Evolutionary conservation across 192 early-diverging fungal genomes (phyloP), one percentile per base, ranked within the genome.

Genomic region (Backusella psychrophila): DNA sequence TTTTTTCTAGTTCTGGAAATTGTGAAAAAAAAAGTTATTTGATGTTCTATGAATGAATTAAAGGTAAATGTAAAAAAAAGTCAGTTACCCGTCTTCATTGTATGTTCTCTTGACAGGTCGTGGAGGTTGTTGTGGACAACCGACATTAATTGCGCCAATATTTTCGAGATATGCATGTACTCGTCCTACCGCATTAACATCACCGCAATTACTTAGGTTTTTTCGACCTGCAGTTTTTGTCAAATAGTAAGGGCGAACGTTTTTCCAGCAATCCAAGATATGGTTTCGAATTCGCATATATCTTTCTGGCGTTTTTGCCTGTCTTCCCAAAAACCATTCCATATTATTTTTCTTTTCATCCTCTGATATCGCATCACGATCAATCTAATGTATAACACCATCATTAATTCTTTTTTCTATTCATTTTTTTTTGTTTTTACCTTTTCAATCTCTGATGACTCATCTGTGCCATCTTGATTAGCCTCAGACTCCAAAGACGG

Each of bases 131-230:
- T 78, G 80, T 73, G 66, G 76, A 7, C 89, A 89, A 39, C 88
- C 90, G 3, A 86, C 76, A 79, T 98, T 98, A 80, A 98, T 97
- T 3, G 87, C 88, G 8, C 91, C 89, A 23, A 90, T 82, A n/a
- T 72, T 79, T 75, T 98, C 96, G 35, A 98, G 83, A 81, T 92
- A 98, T 29, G 86, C 73, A 78, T 97, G 95, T 35, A 98, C 91
- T 7, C 96, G 83, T 4, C 92, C 89, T 29, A 98, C 95, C 7
- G 96, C 96, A 77, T 98, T 96, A n/a, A 98, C 96, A 69, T 98
- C 96, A 33, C 95, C 94, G 75, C 94, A 94, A 82, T 95, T 91
- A 66, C 85, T 85, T 19, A 98, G 78, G 0, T 91, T 92, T 0
- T 87, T 87, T 46, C 96, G 86, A 0, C 90, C 91, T 31, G 85